phyloP scores from a whole-genome alignment of 805 yeast species.

The Pichia gijzeniarum region DNA sequence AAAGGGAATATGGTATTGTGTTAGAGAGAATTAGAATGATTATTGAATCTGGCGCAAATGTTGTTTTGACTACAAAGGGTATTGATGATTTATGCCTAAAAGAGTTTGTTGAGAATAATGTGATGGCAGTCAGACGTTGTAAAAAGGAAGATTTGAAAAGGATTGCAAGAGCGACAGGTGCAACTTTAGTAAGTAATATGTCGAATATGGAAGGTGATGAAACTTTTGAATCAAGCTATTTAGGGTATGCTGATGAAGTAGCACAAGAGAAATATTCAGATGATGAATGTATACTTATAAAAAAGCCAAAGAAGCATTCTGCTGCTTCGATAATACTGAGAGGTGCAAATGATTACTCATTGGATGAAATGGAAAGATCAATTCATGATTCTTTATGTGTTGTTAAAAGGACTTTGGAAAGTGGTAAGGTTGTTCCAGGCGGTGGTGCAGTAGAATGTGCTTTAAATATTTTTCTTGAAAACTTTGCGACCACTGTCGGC shows the following conservation, averaged over 20 bases:
- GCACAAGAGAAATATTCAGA: conserved; percentile 87
- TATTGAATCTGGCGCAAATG: conserved; percentile 85
- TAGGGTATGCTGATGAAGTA: conserved; percentile 89
- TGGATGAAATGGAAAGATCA: conserved; percentile 98
- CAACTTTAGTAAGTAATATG: conserved; percentile 77
- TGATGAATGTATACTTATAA: conserved; percentile 91
- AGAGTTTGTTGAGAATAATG: conserved; percentile 84
- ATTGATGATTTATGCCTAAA: conserved; percentile 89
- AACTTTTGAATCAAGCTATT: conserved; percentile 73
- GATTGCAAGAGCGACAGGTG: conserved; percentile 98
- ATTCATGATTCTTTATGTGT: conserved; percentile 91
- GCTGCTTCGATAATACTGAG: conserved; percentile 87
- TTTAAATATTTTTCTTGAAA: conserved; percentile 87
- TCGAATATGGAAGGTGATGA: conserved; percentile 96
- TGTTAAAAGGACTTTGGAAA: conserved; percentile 91
- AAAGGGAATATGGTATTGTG: conserved; percentile 81
- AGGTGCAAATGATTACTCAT: conserved; percentile 91
- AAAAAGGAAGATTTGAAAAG: conserved; percentile 94
- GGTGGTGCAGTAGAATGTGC: conserved; percentile 99
- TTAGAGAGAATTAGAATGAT: conserved; percentile 78
- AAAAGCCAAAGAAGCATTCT: conserved; percentile 87
- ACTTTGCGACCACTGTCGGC: conserved; percentile 96
- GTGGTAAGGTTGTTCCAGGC: conserved; percentile 94
- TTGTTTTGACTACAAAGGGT: conserved; percentile 88
- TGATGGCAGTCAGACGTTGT: conserved; percentile 95